phyloP scores from a whole-genome alignment of 78 protist genomes.

The Cavenderia fasciculata region DNA sequence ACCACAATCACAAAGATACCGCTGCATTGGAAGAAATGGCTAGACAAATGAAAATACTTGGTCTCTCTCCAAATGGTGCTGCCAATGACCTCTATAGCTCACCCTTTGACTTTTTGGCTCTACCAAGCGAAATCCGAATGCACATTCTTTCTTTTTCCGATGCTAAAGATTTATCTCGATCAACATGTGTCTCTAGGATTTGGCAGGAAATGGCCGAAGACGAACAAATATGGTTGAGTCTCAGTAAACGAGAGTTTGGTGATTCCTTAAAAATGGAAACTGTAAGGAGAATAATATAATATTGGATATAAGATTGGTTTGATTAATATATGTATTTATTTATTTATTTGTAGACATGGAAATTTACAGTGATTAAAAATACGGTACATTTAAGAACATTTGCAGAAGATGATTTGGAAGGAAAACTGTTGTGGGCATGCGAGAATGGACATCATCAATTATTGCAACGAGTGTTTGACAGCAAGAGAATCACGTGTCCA shows the following conservation, averaged over 20 bases:
- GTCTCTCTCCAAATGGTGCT: not conserved
- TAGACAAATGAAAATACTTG: constrained; percentile 12
- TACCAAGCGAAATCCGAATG: constrained; percentile 67
- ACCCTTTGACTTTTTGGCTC: constrained; percentile 39
- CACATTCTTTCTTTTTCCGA: constrained; percentile 68
- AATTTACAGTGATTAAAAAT: constrained; percentile 41
- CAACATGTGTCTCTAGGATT: constrained; percentile 5
- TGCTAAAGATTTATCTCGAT: constrained; percentile 42
- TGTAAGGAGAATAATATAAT: too few species aligned
- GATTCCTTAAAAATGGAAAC: constrained; percentile 25
- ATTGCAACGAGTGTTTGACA: constrained; percentile 34
- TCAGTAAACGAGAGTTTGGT: constrained; percentile 38
- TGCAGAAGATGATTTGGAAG: constrained; percentile 27
- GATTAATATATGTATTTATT: not conserved
- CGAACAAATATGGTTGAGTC: constrained; percentile 58
- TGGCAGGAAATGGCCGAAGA: constrained; percentile 54
- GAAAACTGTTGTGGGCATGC: constrained; percentile 66
- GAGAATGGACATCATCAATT: constrained; percentile 76
- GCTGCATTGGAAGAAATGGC: not conserved
- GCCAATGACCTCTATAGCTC: too few species aligned
- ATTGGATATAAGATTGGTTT: too few species aligned
- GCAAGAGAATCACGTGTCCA: constrained; percentile 14
- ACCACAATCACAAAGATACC: not conserved
- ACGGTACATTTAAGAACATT: constrained; percentile 11
- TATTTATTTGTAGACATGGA: constrained; percentile 28